phyloP scores from a whole-genome alignment of 805 yeast genomes.

The Schwanniomyces occidentalis region DNA sequence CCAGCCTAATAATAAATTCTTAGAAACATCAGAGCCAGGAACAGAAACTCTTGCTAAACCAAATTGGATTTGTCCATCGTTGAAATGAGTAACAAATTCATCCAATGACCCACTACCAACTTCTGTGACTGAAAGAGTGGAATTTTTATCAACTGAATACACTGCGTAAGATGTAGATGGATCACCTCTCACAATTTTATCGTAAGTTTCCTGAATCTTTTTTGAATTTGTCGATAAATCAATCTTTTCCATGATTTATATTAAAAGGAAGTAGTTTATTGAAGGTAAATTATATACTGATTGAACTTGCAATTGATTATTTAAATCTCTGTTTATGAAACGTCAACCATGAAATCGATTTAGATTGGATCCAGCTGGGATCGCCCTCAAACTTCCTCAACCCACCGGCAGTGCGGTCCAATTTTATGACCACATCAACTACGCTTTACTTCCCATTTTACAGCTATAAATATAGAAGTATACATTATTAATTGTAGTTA shows the following conservation, averaged over 20 bases:
- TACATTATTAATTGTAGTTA: too few relatives aligned
- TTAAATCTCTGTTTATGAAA: too few relatives aligned
- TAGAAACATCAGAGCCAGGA: slow-evolving; percentile 87
- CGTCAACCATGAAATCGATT: too few relatives aligned
- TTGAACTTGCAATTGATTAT: too few relatives aligned
- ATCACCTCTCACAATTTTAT: slow-evolving; percentile 77
- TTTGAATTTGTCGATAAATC: slow-evolving; percentile 69
- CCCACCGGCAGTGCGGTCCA: too few relatives aligned
- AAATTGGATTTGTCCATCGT: slow-evolving; percentile 85
- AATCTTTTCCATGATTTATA: slow-evolving; percentile 63
- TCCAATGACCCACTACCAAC: slow-evolving; percentile 66
- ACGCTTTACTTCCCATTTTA: too few relatives aligned
- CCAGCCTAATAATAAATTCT: slow-evolving; percentile 88
- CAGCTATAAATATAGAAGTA: too few relatives aligned
- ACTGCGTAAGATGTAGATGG: slow-evolving; percentile 72
- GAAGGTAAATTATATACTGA: too few relatives aligned
- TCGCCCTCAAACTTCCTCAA: too few relatives aligned
- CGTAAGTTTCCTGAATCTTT: slow-evolving; percentile 73
- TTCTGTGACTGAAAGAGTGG: slow-evolving; percentile 47
- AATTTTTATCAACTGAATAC: slow-evolving; percentile 67
- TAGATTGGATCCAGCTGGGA: too few relatives aligned
- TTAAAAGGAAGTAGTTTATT: too few relatives aligned
- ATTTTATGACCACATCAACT: too few relatives aligned
- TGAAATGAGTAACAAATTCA: slow-evolving; percentile 79
- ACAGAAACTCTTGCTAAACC: slow-evolving; percentile 87